Base-by-base conservation (phyloP, 768 basidiomycete species). In the Fomitopsis pulvina region DNA sequence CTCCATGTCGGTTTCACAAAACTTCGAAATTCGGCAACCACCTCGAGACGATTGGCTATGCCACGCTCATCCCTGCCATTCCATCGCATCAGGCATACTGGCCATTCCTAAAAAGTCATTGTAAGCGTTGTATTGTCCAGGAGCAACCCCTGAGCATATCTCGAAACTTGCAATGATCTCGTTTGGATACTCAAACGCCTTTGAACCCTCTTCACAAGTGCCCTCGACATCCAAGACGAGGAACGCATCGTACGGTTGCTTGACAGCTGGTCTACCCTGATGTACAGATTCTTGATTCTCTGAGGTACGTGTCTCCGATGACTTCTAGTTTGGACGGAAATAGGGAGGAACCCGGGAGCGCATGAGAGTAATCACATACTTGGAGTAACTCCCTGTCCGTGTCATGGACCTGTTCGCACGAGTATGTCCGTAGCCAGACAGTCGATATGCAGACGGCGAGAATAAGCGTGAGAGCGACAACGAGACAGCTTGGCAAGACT, bases 141-240 rank as follows among this genome's bases (percentile, higher is more conserved):
- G 14, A 30, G 14, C 29, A 7, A 30, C 7, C 14, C 29, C 29
- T 14, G 29, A 14, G 29, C 14, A 41, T 59, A 21, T 20, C 34
- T 37, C 44, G 46, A 24, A 8, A 76, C 85, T 61, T 64, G 90
- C 95, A 54, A 98, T 96, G 48, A 98, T 93, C 69, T 98, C 95
- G 66, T 96, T 96, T 2, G 94, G 89, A 68, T 83, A 95, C 48
- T 84, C 78, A 55, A 92, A 89, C 16, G 76, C 75, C 28, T 80
- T 75, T 30, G 29, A 4, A 28, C 48, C 41, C 84, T 64, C 66
- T 39, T 76, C 63, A 58, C 92, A 94, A 2, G 92, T 94, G 11
- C 83, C 92, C 63, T 94, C 92, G 45, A 94, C 85, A 58, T 97
- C 94, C 48, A 95, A 73, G 29, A 96, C 85, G 16, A 96, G 78